Evolutionary conservation across 208 protist species (phyloP).

Genomic region (Acanthamoeba lenticulata): DNA sequence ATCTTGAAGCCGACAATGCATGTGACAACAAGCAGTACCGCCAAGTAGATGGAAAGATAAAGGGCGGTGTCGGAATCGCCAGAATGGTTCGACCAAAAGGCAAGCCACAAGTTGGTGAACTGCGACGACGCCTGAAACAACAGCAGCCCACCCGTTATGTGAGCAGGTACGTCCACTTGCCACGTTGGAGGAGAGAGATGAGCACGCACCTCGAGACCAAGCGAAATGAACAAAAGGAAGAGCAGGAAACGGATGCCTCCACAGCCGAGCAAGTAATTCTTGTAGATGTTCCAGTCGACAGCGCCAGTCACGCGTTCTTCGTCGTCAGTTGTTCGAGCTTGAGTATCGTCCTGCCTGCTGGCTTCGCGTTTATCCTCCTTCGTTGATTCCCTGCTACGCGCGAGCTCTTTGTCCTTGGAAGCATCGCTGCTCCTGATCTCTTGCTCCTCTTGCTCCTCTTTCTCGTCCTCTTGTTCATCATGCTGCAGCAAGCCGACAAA

Average conservation of each 20-base stretch:
- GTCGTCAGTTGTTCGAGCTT: slow-evolving; percentile 31
- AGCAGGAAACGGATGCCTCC: background rate
- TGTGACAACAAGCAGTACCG: background rate
- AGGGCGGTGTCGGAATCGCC: slow-evolving; percentile 23
- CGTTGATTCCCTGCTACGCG: background rate
- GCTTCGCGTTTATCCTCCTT: slow-evolving; percentile 38
- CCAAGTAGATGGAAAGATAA: slow-evolving; percentile 1
- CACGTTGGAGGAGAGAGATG: too few relatives aligned
- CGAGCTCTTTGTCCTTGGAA: background rate
- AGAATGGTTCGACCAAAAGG: background rate
- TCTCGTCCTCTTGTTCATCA: background rate
- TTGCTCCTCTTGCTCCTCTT: background rate
- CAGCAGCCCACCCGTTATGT: background rate
- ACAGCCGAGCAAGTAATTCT: slow-evolving; percentile 11
- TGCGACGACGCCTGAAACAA: background rate
- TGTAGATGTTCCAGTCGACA: slow-evolving; percentile 74
- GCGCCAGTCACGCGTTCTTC: slow-evolving; percentile 71
- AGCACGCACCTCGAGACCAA: background rate
- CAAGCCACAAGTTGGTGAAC: background rate
- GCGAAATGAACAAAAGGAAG: slow-evolving; percentile 11
- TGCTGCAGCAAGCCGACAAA: slow-evolving; percentile 46
- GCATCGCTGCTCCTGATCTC: background rate
- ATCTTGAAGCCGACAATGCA: background rate
- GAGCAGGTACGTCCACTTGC: background rate
- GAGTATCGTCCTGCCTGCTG: background rate